Percentiles rank a stretch among this genome's conserved stretches.
Conservation (phyloP, 2,329 filamentous ascomycete species). For the Plenodomus biglobosus region DNA sequence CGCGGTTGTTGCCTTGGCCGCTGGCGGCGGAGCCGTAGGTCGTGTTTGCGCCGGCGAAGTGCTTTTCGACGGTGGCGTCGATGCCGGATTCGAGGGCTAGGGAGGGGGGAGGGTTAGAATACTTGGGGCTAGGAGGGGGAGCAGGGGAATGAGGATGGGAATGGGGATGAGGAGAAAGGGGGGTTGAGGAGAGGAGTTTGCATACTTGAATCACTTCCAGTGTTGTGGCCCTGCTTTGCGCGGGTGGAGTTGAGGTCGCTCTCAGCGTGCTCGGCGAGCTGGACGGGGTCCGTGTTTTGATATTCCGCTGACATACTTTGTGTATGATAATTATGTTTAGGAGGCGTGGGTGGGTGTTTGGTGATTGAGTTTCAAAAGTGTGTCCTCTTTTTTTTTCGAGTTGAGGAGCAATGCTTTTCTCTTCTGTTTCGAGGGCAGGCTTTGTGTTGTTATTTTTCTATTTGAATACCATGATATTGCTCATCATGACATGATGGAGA, state of each 20-base stretch:
- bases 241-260: constrained; percentile 50
- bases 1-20: constrained; percentile 51
- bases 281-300: constrained; percentile 46
- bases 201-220: constrained; percentile 45
- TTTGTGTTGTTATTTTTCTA: too few species aligned
- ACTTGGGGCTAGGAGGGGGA: background rate
- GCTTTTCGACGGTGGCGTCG: constrained; percentile 44
- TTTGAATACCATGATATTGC: background rate
- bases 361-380: too few species aligned
- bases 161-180: background rate
- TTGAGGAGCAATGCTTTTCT: too few species aligned
- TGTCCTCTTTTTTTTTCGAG: too few species aligned
- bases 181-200: background rate
- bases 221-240: constrained; percentile 44
- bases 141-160: too few species aligned
- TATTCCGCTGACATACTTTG: constrained; percentile 49
- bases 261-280: constrained; percentile 53
- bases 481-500: constrained; percentile 8
- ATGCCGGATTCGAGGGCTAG: constrained; percentile 52
- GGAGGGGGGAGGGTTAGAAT: background rate
- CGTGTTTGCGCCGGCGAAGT: constrained; percentile 51
- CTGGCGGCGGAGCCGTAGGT: constrained; percentile 49
- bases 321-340: too few species aligned
- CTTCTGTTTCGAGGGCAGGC: too few species aligned
- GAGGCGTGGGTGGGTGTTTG: too few species aligned